Evolutionary conservation across 2,329 filamentous ascomycete species (phyloP).

Genomic region (Ceratocystis cacaofunesta): DNA sequence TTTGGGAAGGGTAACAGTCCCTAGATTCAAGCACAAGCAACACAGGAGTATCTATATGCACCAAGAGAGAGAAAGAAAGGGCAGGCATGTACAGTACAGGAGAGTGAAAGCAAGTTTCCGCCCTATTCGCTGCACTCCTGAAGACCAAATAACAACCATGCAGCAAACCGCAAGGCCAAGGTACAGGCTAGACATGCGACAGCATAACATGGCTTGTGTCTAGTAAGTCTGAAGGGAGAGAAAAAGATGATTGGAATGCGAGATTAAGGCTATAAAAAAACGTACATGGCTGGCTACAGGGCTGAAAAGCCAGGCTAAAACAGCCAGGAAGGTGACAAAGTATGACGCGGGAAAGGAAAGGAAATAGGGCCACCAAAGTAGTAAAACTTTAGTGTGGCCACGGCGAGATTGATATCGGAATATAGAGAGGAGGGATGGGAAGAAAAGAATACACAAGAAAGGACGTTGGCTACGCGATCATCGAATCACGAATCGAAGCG

Average conservation of each 20-base stretch:
- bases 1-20: not conserved
- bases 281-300: slow-evolving; percentile 14
- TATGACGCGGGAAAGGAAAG: not conserved
- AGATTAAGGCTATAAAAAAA: slow-evolving; percentile 4
- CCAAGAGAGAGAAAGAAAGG: not conserved
- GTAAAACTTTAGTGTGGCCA: not conserved
- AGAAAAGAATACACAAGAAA: not conserved
- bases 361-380: not conserved
- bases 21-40: not conserved
- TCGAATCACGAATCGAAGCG: not conserved
- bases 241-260: not conserved
- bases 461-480: not conserved
- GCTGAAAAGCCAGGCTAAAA: slow-evolving; percentile 5
- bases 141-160: not conserved
- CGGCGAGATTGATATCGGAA: not conserved
- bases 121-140: not conserved
- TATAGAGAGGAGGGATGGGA: not conserved
- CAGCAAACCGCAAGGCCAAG: slow-evolving; percentile 7
- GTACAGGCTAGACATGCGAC: not conserved
- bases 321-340: not conserved
- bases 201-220: not conserved
- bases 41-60: not conserved
- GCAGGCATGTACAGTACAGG: not conserved
- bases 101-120: not conserved
- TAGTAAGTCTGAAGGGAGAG: not conserved